Base-by-base conservation (phyloP, 2,329 filamentous ascomycete species). In the Monosporascus sp. region DNA sequence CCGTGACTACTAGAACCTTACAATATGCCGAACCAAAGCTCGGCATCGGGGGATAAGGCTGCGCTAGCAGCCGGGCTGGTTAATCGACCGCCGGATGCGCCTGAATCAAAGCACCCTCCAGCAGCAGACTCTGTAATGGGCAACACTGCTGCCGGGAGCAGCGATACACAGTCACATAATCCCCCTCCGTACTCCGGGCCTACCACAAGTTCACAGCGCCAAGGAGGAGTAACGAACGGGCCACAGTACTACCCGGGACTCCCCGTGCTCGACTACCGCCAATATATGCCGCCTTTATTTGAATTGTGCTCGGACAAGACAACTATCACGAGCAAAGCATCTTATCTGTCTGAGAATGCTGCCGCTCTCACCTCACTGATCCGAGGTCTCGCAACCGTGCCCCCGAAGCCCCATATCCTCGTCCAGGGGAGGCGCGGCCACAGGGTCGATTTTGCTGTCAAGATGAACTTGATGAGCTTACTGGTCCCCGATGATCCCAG, bases 401-500 rank as follows among this genome's bases (percentile, higher is more conserved):
- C 80, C 20, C 80, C 80, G 7, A 83, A 83, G 61, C 79, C 77
- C 0, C 72, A 77, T 56, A 72, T 83, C 22, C 71, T 75, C 50
- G 73, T 83, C 50, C 68, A 68, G 3, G 80, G 80, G 45, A 74
- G 67, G 35, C 72, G 74, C 31, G 68, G 70, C n/a, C 64, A 67
- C 53, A 68, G 62, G 56, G 60, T 77, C 35, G 79, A 82, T 63
- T 83, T 83, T 58, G 72, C 76, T 53, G 65, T 83, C 54, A 77
- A 74, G 60, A 67, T 82, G 43, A 83, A 83, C 62, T 67, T 82
- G 18, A 78, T 83, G 76, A 71, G 67, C 48, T 67, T 82, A 11
- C 69, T 83, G 5, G 71, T 82, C 2, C 72, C 78, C 0, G 74
- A 78, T 2, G 72, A 77, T 51, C 64, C 71, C 7, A 64, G 62